phyloP scores from a whole-genome alignment of 1,139 yeast species.

The Suhomyces atakaporum region DNA sequence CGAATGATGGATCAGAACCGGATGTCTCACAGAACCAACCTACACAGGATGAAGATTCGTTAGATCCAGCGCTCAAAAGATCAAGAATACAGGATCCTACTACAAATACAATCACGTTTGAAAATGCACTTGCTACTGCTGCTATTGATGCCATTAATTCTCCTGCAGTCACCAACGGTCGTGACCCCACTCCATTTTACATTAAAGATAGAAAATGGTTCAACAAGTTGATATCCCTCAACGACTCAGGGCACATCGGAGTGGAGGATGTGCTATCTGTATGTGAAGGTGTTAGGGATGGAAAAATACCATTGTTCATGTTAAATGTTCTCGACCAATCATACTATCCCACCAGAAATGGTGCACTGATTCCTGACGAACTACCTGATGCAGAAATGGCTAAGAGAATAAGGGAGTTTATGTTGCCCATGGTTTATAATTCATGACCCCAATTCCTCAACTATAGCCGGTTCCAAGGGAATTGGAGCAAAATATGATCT shows the following conservation, averaged over 20 bases:
- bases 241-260: constrained; percentile 31
- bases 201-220: constrained; percentile 47
- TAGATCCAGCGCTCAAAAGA: constrained; percentile 35
- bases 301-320: constrained; percentile 43
- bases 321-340: constrained; percentile 41
- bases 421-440: constrained; percentile 39
- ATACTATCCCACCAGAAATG: constrained; percentile 28
- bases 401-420: constrained; percentile 37
- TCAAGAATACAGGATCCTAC: constrained; percentile 20
- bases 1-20: constrained; percentile 13
- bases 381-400: constrained; percentile 37
- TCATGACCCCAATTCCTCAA: constrained; percentile 10
- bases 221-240: constrained; percentile 33
- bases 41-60: constrained; percentile 26
- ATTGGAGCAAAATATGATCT: not conserved
- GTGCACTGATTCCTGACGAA: constrained; percentile 22
- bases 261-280: constrained; percentile 38
- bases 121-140: constrained; percentile 34
- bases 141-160: constrained; percentile 40
- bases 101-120: constrained; percentile 27
- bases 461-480: too few relatives aligned
- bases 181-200: constrained; percentile 30
- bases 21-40: constrained; percentile 11
- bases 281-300: constrained; percentile 43
- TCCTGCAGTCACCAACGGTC: constrained; percentile 30